Evolutionary conservation across 371 early-diverging fungal genomes (phyloP), one percentile per base, ranked within the genome.

Genomic region (Actinomortierella ambigua): DNA sequence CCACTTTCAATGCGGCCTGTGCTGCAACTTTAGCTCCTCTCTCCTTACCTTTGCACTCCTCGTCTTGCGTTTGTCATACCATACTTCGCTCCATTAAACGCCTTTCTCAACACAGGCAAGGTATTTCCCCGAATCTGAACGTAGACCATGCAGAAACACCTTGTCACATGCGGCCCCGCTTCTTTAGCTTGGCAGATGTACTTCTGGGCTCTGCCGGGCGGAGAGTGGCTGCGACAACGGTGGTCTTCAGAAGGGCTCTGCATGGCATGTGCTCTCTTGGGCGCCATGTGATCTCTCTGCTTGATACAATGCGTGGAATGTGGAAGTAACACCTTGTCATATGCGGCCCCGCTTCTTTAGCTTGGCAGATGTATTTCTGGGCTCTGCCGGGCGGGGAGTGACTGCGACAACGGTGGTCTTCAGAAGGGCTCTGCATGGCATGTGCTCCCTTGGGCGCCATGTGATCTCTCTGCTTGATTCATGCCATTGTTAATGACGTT

Each of bases 241-340:
- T 44, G 44, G 44, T 44, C 44, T 3, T 5, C 44, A 44, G 44
- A 44, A 5, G 44, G 44, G 44, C 44, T 44, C 44, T 44, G 44
- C 44, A 44, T 44, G 44, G 44, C 44, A 44, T 44, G 44, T 44
- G 44, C 44, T 44, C 44, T 44, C 44, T 44, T 5, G 44, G 44
- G 44, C 44, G 44, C 44, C 44, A 44, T 44, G 44, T 44, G 44
- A 44, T 44, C 44, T 44, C 44, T 13, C 44, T 44, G 41, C n/a
- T 41, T 15, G 41, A 41, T 41, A 41, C 15, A 41, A 41, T 41
- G n/a, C n/a, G n/a, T n/a, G n/a, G n/a, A n/a, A n/a, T n/a, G n/a
- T n/a, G n/a, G n/a, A n/a, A n/a, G n/a, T n/a, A n/a, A n/a, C n/a
- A n/a, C n/a, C n/a, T n/a, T n/a, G n/a, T n/a, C n/a, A n/a, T n/a